Conservation (phyloP, 2,329 filamentous ascomycete genomes). For the Magnaporthales sp. region DNA sequence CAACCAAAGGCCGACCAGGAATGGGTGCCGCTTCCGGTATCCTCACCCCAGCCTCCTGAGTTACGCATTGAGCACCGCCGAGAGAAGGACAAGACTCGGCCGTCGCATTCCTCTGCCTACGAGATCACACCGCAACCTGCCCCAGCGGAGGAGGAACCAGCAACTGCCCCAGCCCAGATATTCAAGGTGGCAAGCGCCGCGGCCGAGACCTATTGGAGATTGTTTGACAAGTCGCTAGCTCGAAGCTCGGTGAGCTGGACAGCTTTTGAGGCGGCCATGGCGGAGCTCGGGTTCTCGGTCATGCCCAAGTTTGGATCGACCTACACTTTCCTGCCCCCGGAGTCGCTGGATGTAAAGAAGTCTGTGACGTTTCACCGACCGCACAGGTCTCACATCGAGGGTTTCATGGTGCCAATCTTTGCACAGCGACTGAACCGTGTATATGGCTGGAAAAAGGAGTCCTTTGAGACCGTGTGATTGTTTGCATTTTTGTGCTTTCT, state of each 20-base stretch:
- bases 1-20: conserved; percentile 14
- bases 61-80: conserved; percentile 22
- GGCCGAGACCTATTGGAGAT: conserved; percentile 25
- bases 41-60: conserved; percentile 13
- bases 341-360: conserved; percentile 15
- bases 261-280: conserved; percentile 31
- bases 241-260: conserved; percentile 25
- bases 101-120: conserved; percentile 23
- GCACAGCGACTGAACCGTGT: conserved; percentile 21
- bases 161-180: conserved; percentile 5
- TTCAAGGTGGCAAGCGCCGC: conserved; percentile 30
- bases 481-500: background rate
- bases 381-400: conserved; percentile 26
- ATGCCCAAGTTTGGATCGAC: conserved; percentile 30
- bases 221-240: conserved; percentile 22
- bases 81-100: conserved; percentile 36
- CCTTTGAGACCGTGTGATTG: conserved; percentile 10
- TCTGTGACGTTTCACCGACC: conserved; percentile 28
- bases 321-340: conserved; percentile 27
- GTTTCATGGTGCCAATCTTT: conserved; percentile 17
- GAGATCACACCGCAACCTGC: conserved; percentile 10
- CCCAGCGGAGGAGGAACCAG: background rate
- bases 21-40: conserved; percentile 12
- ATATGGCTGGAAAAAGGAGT: conserved; percentile 26
- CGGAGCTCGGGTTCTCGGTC: conserved; percentile 30